These are phyloP conservation scores for Lodderomyces pseudojiufengensis DNA, from an alignment of 1,139 yeast species.

Conservation along the genomic window DNA sequence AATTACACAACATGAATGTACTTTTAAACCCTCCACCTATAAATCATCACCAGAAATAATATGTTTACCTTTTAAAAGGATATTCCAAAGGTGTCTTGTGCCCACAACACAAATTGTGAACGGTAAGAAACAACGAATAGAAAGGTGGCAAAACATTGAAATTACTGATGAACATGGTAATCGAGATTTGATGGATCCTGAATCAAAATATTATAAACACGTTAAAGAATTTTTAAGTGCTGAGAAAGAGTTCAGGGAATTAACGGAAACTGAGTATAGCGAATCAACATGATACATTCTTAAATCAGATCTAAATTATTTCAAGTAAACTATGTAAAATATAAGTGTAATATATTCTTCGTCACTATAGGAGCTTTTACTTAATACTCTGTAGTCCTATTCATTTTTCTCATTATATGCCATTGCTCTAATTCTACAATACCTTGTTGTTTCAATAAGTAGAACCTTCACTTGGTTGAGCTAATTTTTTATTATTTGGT, in stretches of 20 bases:
- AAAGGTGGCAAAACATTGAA: slow-evolving; percentile 43
- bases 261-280: slow-evolving; percentile 26
- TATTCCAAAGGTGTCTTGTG: slow-evolving; percentile 47
- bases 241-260: slow-evolving; percentile 33
- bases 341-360: too few relatives aligned
- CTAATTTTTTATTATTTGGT: slow-evolving; percentile 74
- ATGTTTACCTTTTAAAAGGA: slow-evolving; percentile 52
- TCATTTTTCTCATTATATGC: too few relatives aligned
- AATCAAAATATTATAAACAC: slow-evolving; percentile 22
- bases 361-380: too few relatives aligned
- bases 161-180: slow-evolving; percentile 39
- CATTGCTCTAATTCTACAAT: too few relatives aligned
- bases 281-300: too few relatives aligned
- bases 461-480: slow-evolving; percentile 90
- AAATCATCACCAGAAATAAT: slow-evolving; percentile 39
- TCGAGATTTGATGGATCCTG: slow-evolving; percentile 22
- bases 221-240: slow-evolving; percentile 37
- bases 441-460: slow-evolving; percentile 42
- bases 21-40: slow-evolving; percentile 23
- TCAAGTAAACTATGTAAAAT: too few relatives aligned
- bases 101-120: slow-evolving; percentile 20
- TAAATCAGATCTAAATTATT: too few relatives aligned
- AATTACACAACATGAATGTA: slow-evolving; percentile 50
- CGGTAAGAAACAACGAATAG: slow-evolving; percentile 24
- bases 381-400: too few relatives aligned